Percentiles rank a stretch among this genome's conserved stretches.
phyloP scores from a whole-genome alignment of 129 eudicot genomes.

The Chrysanthemum lavandulifolium region DNA sequence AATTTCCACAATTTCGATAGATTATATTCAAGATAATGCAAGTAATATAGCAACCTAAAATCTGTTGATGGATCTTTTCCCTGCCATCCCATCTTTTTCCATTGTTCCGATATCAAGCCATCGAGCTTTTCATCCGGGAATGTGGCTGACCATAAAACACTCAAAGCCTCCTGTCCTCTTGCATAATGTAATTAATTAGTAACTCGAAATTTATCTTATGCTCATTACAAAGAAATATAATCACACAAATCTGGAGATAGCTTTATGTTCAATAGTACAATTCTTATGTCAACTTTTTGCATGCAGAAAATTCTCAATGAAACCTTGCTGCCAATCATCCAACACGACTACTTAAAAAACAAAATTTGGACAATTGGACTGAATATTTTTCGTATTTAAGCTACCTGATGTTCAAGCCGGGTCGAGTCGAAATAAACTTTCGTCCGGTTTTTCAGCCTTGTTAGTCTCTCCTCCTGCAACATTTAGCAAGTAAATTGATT shows the following conservation, averaged over 20 bases:
- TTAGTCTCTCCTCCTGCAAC: constrained; percentile 69
- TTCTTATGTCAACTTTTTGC: constrained; percentile 6
- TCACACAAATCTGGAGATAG: constrained; percentile 8
- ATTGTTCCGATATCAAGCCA: constrained; percentile 76
- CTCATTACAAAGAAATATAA: not conserved
- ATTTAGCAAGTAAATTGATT: constrained; percentile 18
- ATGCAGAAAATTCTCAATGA: constrained; percentile 5
- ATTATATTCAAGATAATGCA: not conserved
- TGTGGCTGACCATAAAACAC: constrained; percentile 87
- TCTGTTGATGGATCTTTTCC: constrained; percentile 96
- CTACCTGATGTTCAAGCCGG: constrained; percentile 78
- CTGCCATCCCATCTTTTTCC: constrained; percentile 99
- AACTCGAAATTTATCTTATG: constrained; percentile 16
- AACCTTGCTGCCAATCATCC: constrained; percentile 5
- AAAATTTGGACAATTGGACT: not conserved
- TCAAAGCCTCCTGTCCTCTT: constrained; percentile 73
- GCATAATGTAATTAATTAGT: constrained; percentile 23
- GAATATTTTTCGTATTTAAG: not conserved
- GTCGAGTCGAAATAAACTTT: constrained; percentile 64
- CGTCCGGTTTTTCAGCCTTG: constrained; percentile 65
- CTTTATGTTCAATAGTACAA: not conserved
- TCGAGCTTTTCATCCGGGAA: constrained; percentile 69
- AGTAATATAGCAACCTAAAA: constrained; percentile 56
- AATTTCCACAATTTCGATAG: not conserved
- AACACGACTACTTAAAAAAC: not conserved